Evolutionary conservation across 441 rosid genomes (phyloP), one percentile per base, ranked within the genome.

Genomic region (Adansonia madagascariensis): DNA sequence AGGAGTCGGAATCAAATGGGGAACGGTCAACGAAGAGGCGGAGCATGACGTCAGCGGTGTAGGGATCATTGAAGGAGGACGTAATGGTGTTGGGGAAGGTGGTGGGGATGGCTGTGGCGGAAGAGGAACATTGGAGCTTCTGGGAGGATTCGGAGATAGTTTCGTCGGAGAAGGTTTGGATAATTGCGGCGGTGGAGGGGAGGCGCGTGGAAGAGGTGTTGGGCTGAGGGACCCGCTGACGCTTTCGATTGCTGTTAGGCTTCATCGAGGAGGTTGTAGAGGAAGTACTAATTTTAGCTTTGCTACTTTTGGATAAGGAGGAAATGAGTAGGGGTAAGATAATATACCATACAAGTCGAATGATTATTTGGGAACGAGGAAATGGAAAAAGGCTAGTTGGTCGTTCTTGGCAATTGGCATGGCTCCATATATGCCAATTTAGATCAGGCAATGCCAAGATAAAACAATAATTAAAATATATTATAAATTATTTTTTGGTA

Each of bases 31-130:
- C 14, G 72, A 75, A 82, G 61, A 86, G 81, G 69, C 82, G 85
- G 63, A 90, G 86, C 78, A 85, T 18, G 68, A 86, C 87, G 78
- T 89, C 92, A 2, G 91, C 88, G 12, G 92, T 87, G 72, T 80
- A 46, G 15, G 82, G 75, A 46, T 89, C 89, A 72, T 86, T 84
- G 80, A 89, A 89, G 24, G 79, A 72, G 10, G 66, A 8, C 74
- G 82, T 0, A 60, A 64, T 0, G 47, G 77, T 1, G 22, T 11
- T 15, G 70, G 72, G 4, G 55, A 49, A 55, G 24, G 24, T 1
- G 2, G 82, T 57, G 20, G 35, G 3, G 18, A 31, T 22, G 69
- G 72, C 64, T 14, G 65, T 0, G 14, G 73, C 15, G 24, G 77
- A 80, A 27, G 87, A 70, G 53, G 82, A 39, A 41, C 89, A 86